Evolutionary conservation across 169 alveolate species (phyloP), one percentile per base, ranked within the genome.

Genomic region (Neospora caninum): DNA sequence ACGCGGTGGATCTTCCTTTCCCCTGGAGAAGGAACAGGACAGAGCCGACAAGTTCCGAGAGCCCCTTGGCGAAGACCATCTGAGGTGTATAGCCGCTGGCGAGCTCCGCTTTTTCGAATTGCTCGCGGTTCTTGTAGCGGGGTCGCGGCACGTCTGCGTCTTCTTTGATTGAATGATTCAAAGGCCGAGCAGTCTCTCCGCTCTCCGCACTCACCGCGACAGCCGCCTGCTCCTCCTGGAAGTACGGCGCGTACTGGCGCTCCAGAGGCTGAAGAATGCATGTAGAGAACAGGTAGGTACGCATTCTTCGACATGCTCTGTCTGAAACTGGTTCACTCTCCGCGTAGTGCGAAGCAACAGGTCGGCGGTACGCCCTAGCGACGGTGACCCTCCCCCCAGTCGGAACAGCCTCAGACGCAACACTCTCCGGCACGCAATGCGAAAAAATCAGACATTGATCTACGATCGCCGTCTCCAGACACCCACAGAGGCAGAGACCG

Each of bases 201-300:
- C 45, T 67, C 45, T 22, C 88, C 27, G 93, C 73, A 25, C 88
- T 45, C 36, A 54, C 88, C 45, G 64, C 41, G 6, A n/a, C 54
- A 2, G 93, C 54, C 25, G 34, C n/a, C 80, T 31, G 45, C 38
- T 70, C 88, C 34, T 70, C 29, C 36, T 45, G 64, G 45, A 89
- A 89, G 18, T 58, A 45, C 20, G 93, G 43, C 6, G 93, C 80
- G 73, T 89, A 89, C 88, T 89, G 93, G 0, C 93, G 93, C 88
- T 89, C 93, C 22, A 89, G 36, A 27, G 73, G 87, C 93, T 89
- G 69, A 42, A 36, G 4, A 39, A 25, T n/a, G n/a, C n/a, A n/a
- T n/a, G n/a, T n/a, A n/a, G n/a, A n/a, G n/a, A n/a, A n/a, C n/a
- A n/a, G n/a, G n/a, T n/a, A n/a, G n/a, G n/a, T n/a, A n/a, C n/a